Base-by-base conservation (phyloP, 768 basidiomycete species). In the Phylloporus rhodoxanthus region DNA sequence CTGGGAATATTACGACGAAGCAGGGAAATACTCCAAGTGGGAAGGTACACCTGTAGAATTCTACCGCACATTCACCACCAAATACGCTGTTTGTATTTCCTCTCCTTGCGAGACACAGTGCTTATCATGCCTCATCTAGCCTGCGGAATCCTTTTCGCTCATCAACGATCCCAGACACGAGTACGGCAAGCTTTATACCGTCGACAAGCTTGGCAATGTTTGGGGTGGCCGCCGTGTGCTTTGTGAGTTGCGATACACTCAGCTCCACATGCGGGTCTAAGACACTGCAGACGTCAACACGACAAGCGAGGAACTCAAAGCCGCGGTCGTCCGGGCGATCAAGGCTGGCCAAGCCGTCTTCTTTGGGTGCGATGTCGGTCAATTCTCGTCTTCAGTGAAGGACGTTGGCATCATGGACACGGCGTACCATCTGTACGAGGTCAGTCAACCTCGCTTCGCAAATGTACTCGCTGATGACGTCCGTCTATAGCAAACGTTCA, bases 301-400 rank as follows among this genome's bases (percentile, higher is more conserved):
- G 1, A 79, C 87, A 57, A 82, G 83, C 54, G 79, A 84, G 44
- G 82, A 82, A 36, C 76, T 98, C 63, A 96, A 95, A 75, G 72
- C 78, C 11, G 81, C 80, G 10, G 83, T 95, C 14, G 81, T 97
- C 50, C 84, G 84, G 75, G 75, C 86, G 66, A 80, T 95, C 72
- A 91, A 91, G 68, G 86, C 87, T 21, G 87, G 90, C 34, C 82
- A 84, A 33, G 87, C 93, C 5, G 85, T 94, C 39, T 96, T 95
- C 79, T 97, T 97, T 63, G 95, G 93, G 0, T 96, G 94, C 64
- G 95, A 98, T 63, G 92, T 96, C 39, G 93, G 92, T 30, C 81
- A 96, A 63, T 89, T 81, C 63, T 87, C 85, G 4, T 83, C 89
- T 56, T 72, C 74, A 20, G 57, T 68, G 21, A 65, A 63, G 28